Evolutionary conservation across 495 filamentous ascomycete genomes (phyloP), one percentile per base, ranked within the genome.

Genomic region (Tuber calosporum): DNA sequence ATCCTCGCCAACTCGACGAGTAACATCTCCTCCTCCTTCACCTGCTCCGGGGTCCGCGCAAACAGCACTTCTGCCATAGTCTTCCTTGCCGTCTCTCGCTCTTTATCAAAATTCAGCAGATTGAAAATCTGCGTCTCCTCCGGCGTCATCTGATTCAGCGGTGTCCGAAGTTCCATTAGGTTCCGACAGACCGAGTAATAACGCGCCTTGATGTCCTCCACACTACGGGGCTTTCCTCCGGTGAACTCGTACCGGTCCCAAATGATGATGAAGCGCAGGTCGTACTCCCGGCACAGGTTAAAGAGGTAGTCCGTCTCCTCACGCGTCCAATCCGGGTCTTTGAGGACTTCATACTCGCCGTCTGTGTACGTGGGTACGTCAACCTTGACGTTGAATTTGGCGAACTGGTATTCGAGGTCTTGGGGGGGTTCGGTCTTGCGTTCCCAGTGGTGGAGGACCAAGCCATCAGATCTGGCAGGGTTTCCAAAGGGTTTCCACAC

Each of bases 271-370:
- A 95, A 99, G 72, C 94, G 89, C 66, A 96, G 84, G 77, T 95
- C 92, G 78, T 88, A 96, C 19, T 94, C 89, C 67, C 86, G 85
- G 17, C 86, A 91, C 38, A 94, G 79, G 38, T 88, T 83, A 80
- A 97, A 85, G 73, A 99, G 83, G 79, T 97, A 97, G 79, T 97
- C 93, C 7, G 95, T 98, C 82, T 99, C 95, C 69, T 93, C 91
- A 74, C 90, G 91, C 30, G 91, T 88, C 95, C 95, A 99, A 72
- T 93, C 88, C 40, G 87, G 84, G 78, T 85, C 90, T 77, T 87
- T 87, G 62, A 99, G 82, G 77, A 92, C 83, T 69, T 90, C 89
- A 82, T 99, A 99, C 80, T 96, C 90, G 66, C 92, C 92, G 66
- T 95, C 91, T 58, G 88, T 90, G 81, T 97, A 97, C 69, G 87